Evolutionary conservation across 768 basidiomycete genomes (phyloP), one percentile per base, ranked within the genome.

Genomic region (Macrolepiota dolichaula): DNA sequence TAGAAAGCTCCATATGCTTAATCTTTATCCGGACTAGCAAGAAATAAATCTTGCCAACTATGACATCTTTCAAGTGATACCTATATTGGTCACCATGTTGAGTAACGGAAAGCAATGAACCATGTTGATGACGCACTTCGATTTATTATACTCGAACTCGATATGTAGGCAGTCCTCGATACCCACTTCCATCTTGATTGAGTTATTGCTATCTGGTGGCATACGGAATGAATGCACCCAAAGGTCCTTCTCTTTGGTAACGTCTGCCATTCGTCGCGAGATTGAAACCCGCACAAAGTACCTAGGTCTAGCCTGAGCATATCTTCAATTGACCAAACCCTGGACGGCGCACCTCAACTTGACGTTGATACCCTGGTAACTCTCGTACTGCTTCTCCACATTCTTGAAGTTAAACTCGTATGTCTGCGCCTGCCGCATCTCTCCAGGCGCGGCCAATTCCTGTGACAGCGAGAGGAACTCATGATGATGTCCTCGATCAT

Each of bases 121-220:
- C 22, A 19, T 55, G 53, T 7, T 38, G 15, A 78, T 27, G 32
- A 79, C 91, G 65, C 61, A 93, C 96, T 99, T 98, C 59, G 96
- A 96, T 73, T 98, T 98, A 81, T 99, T 98, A 77, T 99, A 98
- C 77, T 98, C 97, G 65, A 98, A 98, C 72, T 98, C 97, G 68
- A 98, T 99, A 72, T 98, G 96, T 68, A 98, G 74, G 73, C 97
- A 98, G 70, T 98, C 97, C 72, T 98, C 97, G 62, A 99, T 99
- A 7, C 97, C 97, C 38, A 98, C 97, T 76, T 98, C 97, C 97
- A 99, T 98, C 81, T 96, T 98, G 77, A 98, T 98, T 44, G 93
- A 89, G 72, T 96, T 98, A 73, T 97, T 98, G 69, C 86, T 92
- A 73, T 98, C 97, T 59, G 96, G 95, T 10, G 96, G 97, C 93